phyloP scores from a whole-genome alignment of 768 basidiomycete species.

The Boletus vinaceobasis region DNA sequence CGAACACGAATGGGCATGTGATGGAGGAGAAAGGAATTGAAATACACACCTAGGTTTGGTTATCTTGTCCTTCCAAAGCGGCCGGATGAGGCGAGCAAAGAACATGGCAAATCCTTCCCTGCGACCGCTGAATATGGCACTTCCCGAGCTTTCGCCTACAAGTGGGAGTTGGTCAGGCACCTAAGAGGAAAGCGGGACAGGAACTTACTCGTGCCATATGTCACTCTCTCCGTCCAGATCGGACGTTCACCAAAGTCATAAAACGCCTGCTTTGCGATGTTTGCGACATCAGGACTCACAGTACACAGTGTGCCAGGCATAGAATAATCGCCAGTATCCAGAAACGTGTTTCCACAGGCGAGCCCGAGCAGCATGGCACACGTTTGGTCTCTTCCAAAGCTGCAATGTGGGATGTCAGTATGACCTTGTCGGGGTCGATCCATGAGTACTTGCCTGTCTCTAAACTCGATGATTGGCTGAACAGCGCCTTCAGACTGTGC shows the following conservation, averaged over 20 bases:
- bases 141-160: slow-evolving; percentile 65
- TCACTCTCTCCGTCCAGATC: slow-evolving; percentile 74
- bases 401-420: slow-evolving; percentile 29
- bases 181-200: background rate
- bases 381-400: slow-evolving; percentile 89
- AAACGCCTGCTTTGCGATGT: slow-evolving; percentile 78
- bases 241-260: slow-evolving; percentile 84
- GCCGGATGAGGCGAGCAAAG: slow-evolving; percentile 78
- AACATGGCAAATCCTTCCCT: slow-evolving; percentile 87
- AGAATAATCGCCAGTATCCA: slow-evolving; percentile 55
- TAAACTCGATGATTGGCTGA: slow-evolving; percentile 79
- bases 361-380: slow-evolving; percentile 89
- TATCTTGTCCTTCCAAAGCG: slow-evolving; percentile 84
- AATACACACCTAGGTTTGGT: slow-evolving; percentile 55
- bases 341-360: slow-evolving; percentile 78
- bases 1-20: background rate
- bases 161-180: slow-evolving; percentile 1
- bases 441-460: slow-evolving; percentile 57
- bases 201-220: slow-evolving; percentile 66
- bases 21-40: background rate
- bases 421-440: background rate
- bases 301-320: slow-evolving; percentile 44
- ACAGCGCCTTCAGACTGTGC: slow-evolving; percentile 72
- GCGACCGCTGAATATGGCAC: slow-evolving; percentile 78
- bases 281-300: slow-evolving; percentile 59